phyloP scores from a whole-genome alignment of 2,329 filamentous ascomycete species.

The Lecanicillium sp. region DNA sequence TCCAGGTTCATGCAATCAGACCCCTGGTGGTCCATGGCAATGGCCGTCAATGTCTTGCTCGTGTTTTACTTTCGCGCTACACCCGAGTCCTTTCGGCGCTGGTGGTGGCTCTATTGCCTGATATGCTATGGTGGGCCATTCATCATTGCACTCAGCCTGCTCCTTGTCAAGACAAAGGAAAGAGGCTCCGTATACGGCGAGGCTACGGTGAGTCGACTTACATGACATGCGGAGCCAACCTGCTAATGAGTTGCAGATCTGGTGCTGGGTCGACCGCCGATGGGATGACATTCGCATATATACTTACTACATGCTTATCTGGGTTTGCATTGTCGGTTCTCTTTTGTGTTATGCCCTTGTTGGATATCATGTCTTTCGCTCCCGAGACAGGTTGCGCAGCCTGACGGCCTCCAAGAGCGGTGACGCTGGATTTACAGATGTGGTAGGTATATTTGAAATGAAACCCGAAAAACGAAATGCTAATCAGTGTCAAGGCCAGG shows the following conservation, averaged over 20 bases:
- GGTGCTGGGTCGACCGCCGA: slow-evolving; percentile 51
- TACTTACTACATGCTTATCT: slow-evolving; percentile 54
- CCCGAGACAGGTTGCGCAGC: slow-evolving; percentile 47
- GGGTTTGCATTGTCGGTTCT: slow-evolving; percentile 50
- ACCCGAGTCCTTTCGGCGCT: slow-evolving; percentile 61
- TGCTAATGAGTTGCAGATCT: slow-evolving; percentile 34
- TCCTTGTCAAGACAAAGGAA: slow-evolving; percentile 41
- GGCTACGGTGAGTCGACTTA: slow-evolving; percentile 40
- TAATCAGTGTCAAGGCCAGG: background rate
- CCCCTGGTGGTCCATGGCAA: slow-evolving; percentile 70
- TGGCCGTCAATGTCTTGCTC: slow-evolving; percentile 76
- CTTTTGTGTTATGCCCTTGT: slow-evolving; percentile 48
- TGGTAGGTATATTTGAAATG: slow-evolving; percentile 17
- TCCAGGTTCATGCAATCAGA: slow-evolving; percentile 70
- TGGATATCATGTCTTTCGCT: slow-evolving; percentile 52
- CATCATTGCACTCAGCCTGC: slow-evolving; percentile 56
- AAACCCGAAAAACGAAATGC: background rate
- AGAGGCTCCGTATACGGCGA: slow-evolving; percentile 43
- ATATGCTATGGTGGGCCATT: slow-evolving; percentile 67
- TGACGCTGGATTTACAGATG: slow-evolving; percentile 21
- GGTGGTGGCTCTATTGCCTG: slow-evolving; percentile 62
- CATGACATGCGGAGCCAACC: background rate
- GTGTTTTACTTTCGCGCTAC: slow-evolving; percentile 54
- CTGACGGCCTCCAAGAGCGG: slow-evolving; percentile 32
- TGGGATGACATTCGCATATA: slow-evolving; percentile 52